Conservation (phyloP, 495 filamentous ascomycete species). For the Podospora didyma region DNA sequence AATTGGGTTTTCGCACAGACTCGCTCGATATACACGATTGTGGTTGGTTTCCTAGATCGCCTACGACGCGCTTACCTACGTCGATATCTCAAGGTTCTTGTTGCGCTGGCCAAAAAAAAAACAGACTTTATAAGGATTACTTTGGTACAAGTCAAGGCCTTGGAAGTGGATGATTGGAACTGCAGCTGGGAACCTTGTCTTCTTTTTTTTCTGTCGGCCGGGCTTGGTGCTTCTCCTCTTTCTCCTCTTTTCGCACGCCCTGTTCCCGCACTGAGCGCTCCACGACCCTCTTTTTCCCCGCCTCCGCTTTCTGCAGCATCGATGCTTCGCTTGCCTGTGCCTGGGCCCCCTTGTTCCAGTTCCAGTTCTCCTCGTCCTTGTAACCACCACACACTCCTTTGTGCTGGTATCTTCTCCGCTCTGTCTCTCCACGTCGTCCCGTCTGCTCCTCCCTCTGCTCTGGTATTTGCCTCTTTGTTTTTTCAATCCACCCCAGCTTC, state of each 20-base stretch:
- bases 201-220: too few species aligned
- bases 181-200: background rate
- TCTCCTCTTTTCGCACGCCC: constrained; percentile 23
- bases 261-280: constrained; percentile 8
- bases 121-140: too few species aligned
- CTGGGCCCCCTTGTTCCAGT: constrained; percentile 8
- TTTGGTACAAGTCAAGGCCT: too few species aligned
- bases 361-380: too few species aligned
- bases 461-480: constrained; percentile 6
- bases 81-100: too few species aligned
- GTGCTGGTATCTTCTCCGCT: constrained; percentile 20
- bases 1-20: too few species aligned
- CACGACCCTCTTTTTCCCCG: constrained; percentile 17
- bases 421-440: constrained; percentile 7
- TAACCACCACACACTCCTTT: background rate
- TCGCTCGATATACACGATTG: too few species aligned
- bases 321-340: constrained; percentile 14
- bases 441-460: constrained; percentile 3
- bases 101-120: too few species aligned
- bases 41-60: too few species aligned
- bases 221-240: constrained; percentile 17
- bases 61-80: too few species aligned
- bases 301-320: constrained; percentile 20
- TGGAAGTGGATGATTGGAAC: background rate
- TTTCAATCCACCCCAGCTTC: too few species aligned